Conservation (phyloP, 2,329 filamentous ascomycete species). For the Diaporthe capsici region DNA sequence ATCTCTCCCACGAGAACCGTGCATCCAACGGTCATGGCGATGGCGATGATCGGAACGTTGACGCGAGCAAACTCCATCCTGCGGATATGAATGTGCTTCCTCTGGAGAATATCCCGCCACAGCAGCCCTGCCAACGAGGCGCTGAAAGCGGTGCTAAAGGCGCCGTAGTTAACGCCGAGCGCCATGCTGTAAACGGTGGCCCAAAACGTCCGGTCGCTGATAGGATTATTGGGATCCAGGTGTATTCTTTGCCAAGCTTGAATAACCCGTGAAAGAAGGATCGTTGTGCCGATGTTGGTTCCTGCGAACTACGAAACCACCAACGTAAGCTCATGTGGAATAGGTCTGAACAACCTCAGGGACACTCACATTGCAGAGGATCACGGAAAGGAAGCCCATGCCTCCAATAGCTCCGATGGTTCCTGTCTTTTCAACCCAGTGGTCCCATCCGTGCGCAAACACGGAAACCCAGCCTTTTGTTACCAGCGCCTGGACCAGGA, state of each 20-base stretch:
- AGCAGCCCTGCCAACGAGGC: conserved; percentile 79
- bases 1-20: conserved; percentile 73
- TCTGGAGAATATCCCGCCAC: conserved; percentile 78
- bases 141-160: conserved; percentile 80
- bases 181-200: conserved; percentile 82
- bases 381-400: conserved; percentile 80
- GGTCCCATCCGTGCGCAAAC: conserved; percentile 81
- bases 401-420: conserved; percentile 77
- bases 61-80: conserved; percentile 76
- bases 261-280: conserved; percentile 78
- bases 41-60: conserved; percentile 79
- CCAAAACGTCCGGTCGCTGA: conserved; percentile 78
- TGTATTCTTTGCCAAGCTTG: conserved; percentile 76
- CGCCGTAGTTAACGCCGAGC: conserved; percentile 81
- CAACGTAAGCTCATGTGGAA: conserved; percentile 50
- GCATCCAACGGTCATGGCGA: conserved; percentile 76
- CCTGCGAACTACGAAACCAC: conserved; percentile 73
- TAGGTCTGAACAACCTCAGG: conserved; percentile 60
- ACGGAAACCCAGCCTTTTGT: conserved; percentile 82
- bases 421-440: conserved; percentile 79
- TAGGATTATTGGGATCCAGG: conserved; percentile 52
- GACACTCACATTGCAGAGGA: conserved; percentile 77
- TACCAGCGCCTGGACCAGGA: conserved; percentile 79
- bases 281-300: conserved; percentile 84
- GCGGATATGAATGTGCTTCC: conserved; percentile 77